A percentile compares a stretch with the other conserved stretches of the same genome.
phyloP scores from a whole-genome alignment of 139 green algal genomes.

The Chlorella ohadii region DNA sequence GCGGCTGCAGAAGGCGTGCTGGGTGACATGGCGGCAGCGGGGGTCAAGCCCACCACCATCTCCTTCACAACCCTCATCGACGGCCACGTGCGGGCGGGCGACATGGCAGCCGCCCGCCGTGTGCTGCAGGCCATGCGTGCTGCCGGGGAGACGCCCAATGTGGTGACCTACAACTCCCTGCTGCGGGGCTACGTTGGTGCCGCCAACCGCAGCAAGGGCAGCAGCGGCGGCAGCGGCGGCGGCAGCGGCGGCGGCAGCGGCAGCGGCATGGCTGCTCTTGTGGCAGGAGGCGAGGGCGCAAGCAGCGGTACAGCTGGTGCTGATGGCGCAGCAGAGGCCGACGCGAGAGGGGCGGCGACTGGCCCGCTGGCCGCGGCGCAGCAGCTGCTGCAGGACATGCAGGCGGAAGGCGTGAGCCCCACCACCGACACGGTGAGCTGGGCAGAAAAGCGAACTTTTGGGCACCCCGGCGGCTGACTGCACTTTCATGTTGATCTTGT shows the following conservation, averaged over 20 bases:
- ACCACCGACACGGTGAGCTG: conserved; percentile 7
- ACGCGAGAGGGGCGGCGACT: neutral
- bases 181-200: conserved; percentile 72
- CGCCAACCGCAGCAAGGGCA: conserved; percentile 32
- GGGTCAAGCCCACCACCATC: conserved; percentile 51
- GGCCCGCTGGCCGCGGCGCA: neutral
- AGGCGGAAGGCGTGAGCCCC: conserved; percentile 9
- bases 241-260: neutral
- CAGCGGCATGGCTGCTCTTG: neutral
- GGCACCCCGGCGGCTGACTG: too few species aligned
- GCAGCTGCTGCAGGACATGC: conserved; percentile 23
- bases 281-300: neutral
- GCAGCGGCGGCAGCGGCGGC: conserved; percentile 19
- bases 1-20: conserved; percentile 32
- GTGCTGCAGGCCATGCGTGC: conserved; percentile 46
- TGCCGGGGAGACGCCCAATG: conserved; percentile 71
- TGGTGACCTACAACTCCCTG: conserved; percentile 86
- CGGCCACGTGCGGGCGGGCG: conserved; percentile 75
- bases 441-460: too few species aligned
- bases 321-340: too few species aligned
- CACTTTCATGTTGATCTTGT: too few species aligned
- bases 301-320: neutral
- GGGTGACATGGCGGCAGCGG: conserved; percentile 41
- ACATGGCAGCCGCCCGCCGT: conserved; percentile 59
- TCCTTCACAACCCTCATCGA: conserved; percentile 81